phyloP scores from a whole-genome alignment of 1,284 basidiomycete species.

The Sphagnurus paluster region DNA sequence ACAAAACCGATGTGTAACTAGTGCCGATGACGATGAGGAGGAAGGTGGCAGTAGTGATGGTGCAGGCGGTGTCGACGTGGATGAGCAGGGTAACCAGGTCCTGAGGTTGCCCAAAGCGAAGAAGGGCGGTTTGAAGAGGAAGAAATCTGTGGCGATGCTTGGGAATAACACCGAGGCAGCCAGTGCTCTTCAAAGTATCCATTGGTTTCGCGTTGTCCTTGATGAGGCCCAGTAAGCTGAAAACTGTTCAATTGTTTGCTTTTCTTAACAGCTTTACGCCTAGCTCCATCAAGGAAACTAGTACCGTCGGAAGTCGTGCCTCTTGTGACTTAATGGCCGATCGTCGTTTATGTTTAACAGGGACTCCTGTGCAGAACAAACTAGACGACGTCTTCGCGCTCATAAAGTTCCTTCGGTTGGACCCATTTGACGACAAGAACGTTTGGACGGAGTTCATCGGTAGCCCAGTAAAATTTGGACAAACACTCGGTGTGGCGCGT shows the following conservation, averaged over 20 bases:
- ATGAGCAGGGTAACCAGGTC: slow-evolving; percentile 67
- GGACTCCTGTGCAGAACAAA: slow-evolving; percentile 98
- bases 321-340: slow-evolving; percentile 95
- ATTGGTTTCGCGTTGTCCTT: slow-evolving; percentile 97
- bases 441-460: slow-evolving; percentile 94
- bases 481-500: slow-evolving; percentile 90
- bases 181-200: slow-evolving; percentile 91
- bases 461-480: slow-evolving; percentile 87
- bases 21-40: slow-evolving; percentile 63
- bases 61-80: slow-evolving; percentile 61
- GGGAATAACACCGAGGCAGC: slow-evolving; percentile 58
- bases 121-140: slow-evolving; percentile 64
- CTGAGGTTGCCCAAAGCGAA: slow-evolving; percentile 55
- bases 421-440: slow-evolving; percentile 91
- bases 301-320: slow-evolving; percentile 91
- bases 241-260: slow-evolving; percentile 5
- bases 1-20: slow-evolving; percentile 66
- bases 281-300: slow-evolving; percentile 95
- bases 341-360: slow-evolving; percentile 91
- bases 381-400: slow-evolving; percentile 97
- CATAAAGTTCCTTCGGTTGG: slow-evolving; percentile 92
- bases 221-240: slow-evolving; percentile 94
- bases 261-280: slow-evolving; percentile 4
- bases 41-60: slow-evolving; percentile 72
- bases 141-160: slow-evolving; percentile 52